phyloP scores from a whole-genome alignment of 345 rosid species.

The Clausena lansium region DNA sequence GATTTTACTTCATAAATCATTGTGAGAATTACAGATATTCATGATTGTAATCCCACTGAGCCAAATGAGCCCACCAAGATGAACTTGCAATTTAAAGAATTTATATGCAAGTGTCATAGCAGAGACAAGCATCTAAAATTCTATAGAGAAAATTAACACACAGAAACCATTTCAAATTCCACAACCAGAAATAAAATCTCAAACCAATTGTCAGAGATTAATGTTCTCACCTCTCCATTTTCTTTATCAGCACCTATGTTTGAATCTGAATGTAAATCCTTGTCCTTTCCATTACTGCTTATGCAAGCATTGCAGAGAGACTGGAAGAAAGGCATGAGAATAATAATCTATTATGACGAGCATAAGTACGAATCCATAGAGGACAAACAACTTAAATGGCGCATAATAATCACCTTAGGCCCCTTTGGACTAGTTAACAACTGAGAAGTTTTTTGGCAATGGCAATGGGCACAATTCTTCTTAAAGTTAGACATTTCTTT shows the following conservation, averaged over 20 bases:
- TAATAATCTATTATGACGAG: background rate
- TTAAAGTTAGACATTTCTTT: constrained; percentile 12
- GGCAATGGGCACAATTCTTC: constrained; percentile 10
- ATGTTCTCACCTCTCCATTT: constrained; percentile 20
- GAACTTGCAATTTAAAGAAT: background rate
- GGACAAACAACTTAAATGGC: background rate
- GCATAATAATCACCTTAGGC: background rate
- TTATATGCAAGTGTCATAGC: background rate
- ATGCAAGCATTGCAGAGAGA: constrained; percentile 16
- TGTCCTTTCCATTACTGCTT: background rate
- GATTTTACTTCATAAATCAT: background rate
- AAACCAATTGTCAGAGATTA: background rate
- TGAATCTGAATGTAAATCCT: constrained; percentile 16
- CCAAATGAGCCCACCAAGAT: background rate
- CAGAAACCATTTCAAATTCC: background rate
- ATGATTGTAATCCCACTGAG: too few species aligned
- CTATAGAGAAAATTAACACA: background rate
- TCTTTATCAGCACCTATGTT: constrained; percentile 16
- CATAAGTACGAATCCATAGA: background rate
- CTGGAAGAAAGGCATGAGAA: constrained; percentile 19
- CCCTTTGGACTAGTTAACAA: background rate
- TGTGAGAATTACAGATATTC: background rate
- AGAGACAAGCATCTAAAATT: constrained; percentile 1
- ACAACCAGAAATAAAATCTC: constrained; percentile 10
- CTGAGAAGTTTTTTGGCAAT: background rate